Evolutionary conservation across 768 basidiomycete genomes (phyloP).

Genomic region (Lactarius deliciosus): DNA sequence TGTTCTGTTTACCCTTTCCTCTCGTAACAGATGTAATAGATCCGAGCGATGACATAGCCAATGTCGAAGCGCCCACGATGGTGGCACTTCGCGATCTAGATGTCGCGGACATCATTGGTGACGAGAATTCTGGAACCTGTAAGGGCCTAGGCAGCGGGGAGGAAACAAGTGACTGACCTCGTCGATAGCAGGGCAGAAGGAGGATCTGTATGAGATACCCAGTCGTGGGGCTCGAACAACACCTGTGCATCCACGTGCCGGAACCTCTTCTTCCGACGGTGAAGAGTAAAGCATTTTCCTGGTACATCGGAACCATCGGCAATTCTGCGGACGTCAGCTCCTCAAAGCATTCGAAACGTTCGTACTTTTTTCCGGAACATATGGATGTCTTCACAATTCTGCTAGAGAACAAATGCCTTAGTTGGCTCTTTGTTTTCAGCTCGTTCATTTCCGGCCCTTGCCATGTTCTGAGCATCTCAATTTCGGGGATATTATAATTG

Average conservation of each 20-base stretch:
- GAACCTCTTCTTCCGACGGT: not conserved
- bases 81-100: constrained; percentile 16
- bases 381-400: not conserved
- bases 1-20: not conserved
- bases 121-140: constrained; percentile 2
- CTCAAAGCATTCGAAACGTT: not conserved
- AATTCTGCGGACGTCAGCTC: not conserved
- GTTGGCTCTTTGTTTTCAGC: not conserved
- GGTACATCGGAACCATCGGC: not conserved
- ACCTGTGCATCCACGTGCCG: not conserved
- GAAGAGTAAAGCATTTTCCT: not conserved
- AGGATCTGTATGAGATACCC: constrained; percentile 15
- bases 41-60: constrained; percentile 6
- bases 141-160: not conserved
- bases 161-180: not conserved
- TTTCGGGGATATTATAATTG: not conserved
- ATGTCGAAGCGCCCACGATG: constrained; percentile 4
- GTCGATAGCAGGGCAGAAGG: constrained; percentile 2
- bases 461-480: not conserved
- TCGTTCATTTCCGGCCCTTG: not conserved
- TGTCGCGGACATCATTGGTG: constrained; percentile 15
- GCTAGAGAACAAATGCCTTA: not conserved
- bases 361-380: too few species aligned
- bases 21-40: constrained; percentile 4
- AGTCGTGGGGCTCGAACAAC: not conserved